phyloP scores from a whole-genome alignment of 2,329 filamentous ascomycete species.

The Talaromyces sp. region DNA sequence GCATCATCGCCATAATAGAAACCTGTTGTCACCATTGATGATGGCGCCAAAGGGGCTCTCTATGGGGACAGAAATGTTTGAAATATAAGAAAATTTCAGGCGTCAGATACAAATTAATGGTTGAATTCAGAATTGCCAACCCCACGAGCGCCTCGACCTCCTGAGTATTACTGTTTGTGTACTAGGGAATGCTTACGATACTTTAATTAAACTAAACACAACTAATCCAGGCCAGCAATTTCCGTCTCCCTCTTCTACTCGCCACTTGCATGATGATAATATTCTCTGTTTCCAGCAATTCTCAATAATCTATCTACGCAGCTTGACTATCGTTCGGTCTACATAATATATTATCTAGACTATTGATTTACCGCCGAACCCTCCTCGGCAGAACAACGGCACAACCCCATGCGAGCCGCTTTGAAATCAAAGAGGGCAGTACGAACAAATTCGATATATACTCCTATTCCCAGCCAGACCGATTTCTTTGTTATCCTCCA shows the following conservation, averaged over 20 bases:
- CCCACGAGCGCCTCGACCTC: neutral
- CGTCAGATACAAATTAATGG: no score
- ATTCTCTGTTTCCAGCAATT: neutral
- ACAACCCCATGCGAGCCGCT: constrained; percentile 1
- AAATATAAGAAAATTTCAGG: no score
- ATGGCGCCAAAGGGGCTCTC: no score
- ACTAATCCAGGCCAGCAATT: neutral
- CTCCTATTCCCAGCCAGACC: neutral
- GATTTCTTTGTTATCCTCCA: neutral
- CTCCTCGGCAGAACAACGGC: constrained; percentile 3
- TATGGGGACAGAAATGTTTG: no score
- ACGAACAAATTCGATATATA: neutral
- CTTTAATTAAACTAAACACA: constrained; percentile 1
- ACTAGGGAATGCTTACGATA: neutral
- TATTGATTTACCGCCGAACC: neutral
- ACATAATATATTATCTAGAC: neutral
- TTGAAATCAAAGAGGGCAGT: neutral
- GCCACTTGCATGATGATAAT: neutral
- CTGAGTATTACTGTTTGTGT: neutral
- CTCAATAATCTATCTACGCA: neutral
- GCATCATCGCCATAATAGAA: no score
- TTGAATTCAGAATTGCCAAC: no score
- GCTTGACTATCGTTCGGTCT: neutral
- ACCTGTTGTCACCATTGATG: no score
- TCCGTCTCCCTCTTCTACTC: neutral